Percentiles rank a stretch among this genome's conserved stretches.
These are phyloP conservation scores for Rugosomyces carneus DNA, from an alignment of 1,284 basidiomycete genomes.

Conservation along the genomic window DNA sequence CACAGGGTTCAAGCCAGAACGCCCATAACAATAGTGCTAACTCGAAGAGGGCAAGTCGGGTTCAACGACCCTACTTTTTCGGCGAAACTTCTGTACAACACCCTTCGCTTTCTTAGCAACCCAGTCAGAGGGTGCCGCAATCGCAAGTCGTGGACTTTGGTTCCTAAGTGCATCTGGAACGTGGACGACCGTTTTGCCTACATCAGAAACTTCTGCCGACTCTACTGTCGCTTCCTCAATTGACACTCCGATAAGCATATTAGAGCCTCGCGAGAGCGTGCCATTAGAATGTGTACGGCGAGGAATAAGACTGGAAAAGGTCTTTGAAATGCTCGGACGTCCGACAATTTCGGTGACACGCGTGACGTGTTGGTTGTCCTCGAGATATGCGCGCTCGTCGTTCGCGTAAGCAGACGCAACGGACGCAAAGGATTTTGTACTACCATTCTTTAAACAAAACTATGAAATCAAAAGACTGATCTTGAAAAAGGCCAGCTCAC, in stretches of 20 bases:
- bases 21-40: too few relatives aligned
- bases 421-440: conserved; percentile 48
- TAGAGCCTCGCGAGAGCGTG: conserved; percentile 29
- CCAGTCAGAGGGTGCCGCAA: conserved; percentile 34
- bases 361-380: conserved; percentile 48
- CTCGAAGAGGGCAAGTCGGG: background rate
- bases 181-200: conserved; percentile 31
- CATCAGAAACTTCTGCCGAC: conserved; percentile 26
- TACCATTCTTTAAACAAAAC: conserved; percentile 35
- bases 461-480: background rate
- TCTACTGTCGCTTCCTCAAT: conserved; percentile 52
- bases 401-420: conserved; percentile 26
- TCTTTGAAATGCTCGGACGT: conserved; percentile 42
- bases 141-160: conserved; percentile 38
- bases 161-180: conserved; percentile 29
- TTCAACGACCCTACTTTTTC: conserved; percentile 34
- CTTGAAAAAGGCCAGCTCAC: conserved; percentile 24
- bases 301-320: conserved; percentile 43
- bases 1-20: too few relatives aligned
- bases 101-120: conserved; percentile 40
- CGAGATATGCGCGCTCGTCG: conserved; percentile 28
- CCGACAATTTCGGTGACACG: conserved; percentile 52
- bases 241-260: conserved; percentile 49
- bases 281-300: conserved; percentile 43
- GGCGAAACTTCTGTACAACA: conserved; percentile 43